Base-by-base conservation (phyloP, 2,329 filamentous ascomycete species). In the Aspergillus eucalypticola region DNA sequence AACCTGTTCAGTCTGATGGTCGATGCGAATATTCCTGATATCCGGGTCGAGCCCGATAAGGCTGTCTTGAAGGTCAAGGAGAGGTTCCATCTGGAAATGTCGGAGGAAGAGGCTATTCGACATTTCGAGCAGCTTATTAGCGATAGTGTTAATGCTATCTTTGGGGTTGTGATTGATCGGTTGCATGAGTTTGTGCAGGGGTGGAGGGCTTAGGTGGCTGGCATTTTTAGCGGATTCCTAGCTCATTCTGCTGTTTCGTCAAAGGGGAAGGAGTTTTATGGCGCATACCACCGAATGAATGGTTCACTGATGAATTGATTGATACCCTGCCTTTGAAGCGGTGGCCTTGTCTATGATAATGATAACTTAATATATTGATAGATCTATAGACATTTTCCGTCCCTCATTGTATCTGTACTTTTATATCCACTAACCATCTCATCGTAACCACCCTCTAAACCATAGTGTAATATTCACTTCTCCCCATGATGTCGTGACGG, bases 1-100 rank as follows among this genome's bases (percentile, higher is more conserved):
- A 99, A 99, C 71, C 76, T 99, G 48, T 99, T 99, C 76, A 92
- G 91, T 70, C 82, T 99, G 60, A 99, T 99, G 95, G 90, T 96
- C 15, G 92, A 98, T 74, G 94, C 95, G 41, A 96, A 96, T 71
- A 96, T 99, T 61, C 95, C 93, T 0, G 96, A 98, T 69, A 96
- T 99, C 71, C 88, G 90, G 60, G 84, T 96, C 21, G 92, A 96
- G 78, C 90, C 92, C 10, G 93, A 97, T 76, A 96, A 96, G 78
- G 93, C 92, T 10, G 94, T 98, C 15, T 81, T 93, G 68, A 99
- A 98, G 79, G 94, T 99, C 5, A 89, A 95, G 73, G 95, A 99
- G 78, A 82, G 95, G 39, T 96, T 99, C 75, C 92, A 96, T 77
- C 76, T 99, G 53, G 94, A 96, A 72, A 85, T 96, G 73, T 90